phyloP scores from a whole-genome alignment of 176 grass and related monocot genomes.

The Luzula sylvatica region DNA sequence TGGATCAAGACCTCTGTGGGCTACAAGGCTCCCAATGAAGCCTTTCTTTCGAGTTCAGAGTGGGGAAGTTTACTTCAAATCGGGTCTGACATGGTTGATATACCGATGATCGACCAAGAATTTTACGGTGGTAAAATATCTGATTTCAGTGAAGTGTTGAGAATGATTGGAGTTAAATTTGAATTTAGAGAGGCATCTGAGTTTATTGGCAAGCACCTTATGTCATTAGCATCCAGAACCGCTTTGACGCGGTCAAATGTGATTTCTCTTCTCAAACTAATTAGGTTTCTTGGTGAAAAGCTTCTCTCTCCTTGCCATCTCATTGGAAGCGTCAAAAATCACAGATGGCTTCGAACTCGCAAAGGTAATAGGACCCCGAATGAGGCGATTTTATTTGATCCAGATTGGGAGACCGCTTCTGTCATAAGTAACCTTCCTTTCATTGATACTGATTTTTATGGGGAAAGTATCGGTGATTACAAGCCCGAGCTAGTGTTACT shows the following conservation, averaged over 20 bases:
- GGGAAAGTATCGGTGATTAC: conserved; percentile 23
- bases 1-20: conserved; percentile 61
- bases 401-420: conserved; percentile 27
- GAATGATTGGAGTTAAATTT: conserved; percentile 43
- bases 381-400: conserved; percentile 36
- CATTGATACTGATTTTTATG: conserved; percentile 32
- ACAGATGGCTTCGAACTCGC: conserved; percentile 40
- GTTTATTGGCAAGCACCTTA: conserved; percentile 39
- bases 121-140: conserved; percentile 33
- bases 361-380: conserved; percentile 23
- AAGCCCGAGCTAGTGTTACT: conserved; percentile 31
- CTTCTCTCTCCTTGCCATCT: conserved; percentile 26
- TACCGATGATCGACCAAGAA: conserved; percentile 52
- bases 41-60: conserved; percentile 32
- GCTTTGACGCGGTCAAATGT: conserved; percentile 40
- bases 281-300: conserved; percentile 43
- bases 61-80: conserved; percentile 50
- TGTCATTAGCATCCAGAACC: conserved; percentile 18
- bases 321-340: conserved; percentile 29
- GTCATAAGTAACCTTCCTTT: conserved; percentile 34
- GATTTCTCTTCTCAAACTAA: conserved; percentile 40
- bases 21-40: conserved; percentile 43
- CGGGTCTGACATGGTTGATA: conserved; percentile 39
- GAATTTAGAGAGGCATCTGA: conserved; percentile 35
- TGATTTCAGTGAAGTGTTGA: conserved; percentile 36